phyloP scores from a whole-genome alignment of 176 grass and related monocot species.

The Tuctoria greenei region DNA sequence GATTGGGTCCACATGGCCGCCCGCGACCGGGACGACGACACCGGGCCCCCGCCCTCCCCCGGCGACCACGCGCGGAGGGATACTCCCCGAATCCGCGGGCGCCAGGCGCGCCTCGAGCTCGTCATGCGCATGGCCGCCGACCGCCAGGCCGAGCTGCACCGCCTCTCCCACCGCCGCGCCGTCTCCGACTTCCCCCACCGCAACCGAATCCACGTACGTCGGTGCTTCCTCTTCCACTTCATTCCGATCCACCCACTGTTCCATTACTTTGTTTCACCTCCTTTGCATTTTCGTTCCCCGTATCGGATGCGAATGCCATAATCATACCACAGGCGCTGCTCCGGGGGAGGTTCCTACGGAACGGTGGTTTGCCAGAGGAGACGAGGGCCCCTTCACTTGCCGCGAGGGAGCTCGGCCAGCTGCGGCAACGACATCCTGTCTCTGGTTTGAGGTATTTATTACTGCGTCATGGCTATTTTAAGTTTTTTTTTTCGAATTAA shows the following conservation, averaged over 20 bases:
- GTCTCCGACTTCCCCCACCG: conserved; percentile 84
- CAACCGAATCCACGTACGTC: conserved; percentile 94
- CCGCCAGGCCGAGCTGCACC: conserved; percentile 77
- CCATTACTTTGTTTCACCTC: conserved; percentile 1
- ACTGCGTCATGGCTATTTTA: not conserved
- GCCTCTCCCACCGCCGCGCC: conserved; percentile 57
- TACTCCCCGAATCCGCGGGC: conserved; percentile 66
- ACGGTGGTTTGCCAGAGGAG: conserved; percentile 51
- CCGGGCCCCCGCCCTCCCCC: conserved; percentile 20
- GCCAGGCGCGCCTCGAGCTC: conserved; percentile 85
- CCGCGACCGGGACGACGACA: conserved; percentile 45
- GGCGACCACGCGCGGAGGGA: conserved; percentile 51
- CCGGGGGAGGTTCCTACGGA: conserved; percentile 81
- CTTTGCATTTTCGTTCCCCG: not conserved
- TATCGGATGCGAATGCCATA: not conserved
- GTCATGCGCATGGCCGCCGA: conserved; percentile 87
- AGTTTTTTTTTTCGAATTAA: conserved; percentile 1
- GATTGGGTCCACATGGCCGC: conserved; percentile 65
- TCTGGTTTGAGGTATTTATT: conserved; percentile 71
- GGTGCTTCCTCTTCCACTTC: conserved; percentile 2
- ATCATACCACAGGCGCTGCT: conserved; percentile 58
- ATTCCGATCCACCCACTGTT: conserved; percentile 6
- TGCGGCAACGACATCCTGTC: conserved; percentile 68
- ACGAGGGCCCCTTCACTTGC: conserved; percentile 67
- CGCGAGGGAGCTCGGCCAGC: conserved; percentile 73